Evolutionary conservation across 78 protist species (phyloP).

Genomic region (Dictyostelium capitatum): DNA sequence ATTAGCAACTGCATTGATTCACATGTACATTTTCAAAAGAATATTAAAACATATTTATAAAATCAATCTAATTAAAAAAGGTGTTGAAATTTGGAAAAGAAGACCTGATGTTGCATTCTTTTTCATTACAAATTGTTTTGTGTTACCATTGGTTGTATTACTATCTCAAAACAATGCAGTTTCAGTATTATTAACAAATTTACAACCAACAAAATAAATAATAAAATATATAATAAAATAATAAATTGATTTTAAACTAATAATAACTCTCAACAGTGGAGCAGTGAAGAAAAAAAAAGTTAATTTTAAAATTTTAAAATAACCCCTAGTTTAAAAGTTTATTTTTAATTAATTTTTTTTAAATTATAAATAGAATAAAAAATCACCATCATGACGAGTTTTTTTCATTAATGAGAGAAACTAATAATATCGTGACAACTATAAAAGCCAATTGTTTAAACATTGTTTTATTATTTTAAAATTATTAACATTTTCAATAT

Average conservation of each 20-base stretch:
- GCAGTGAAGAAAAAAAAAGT: too few relatives aligned
- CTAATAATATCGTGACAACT: too few relatives aligned
- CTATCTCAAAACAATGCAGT: slow-evolving; percentile 58
- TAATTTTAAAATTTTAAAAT: too few relatives aligned
- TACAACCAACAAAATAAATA: neutral
- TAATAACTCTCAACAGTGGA: too few relatives aligned
- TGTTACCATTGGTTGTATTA: slow-evolving; percentile 51
- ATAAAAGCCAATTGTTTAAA: too few relatives aligned
- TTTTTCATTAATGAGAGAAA: too few relatives aligned
- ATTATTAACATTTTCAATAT: too few relatives aligned
- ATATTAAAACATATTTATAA: slow-evolving; percentile 13
- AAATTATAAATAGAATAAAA: too few relatives aligned
- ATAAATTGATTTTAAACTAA: neutral
- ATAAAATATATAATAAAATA: neutral
- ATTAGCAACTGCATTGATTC: slow-evolving; percentile 15
- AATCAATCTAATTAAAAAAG: slow-evolving; percentile 20
- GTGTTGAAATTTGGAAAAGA: slow-evolving; percentile 40
- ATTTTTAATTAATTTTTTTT: too few relatives aligned
- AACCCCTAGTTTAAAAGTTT: too few relatives aligned
- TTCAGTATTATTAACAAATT: slow-evolving; percentile 14
- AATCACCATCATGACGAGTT: too few relatives aligned
- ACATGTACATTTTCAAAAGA: slow-evolving; percentile 21
- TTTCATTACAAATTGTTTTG: slow-evolving; percentile 57
- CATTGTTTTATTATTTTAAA: neutral
- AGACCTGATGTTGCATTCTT: slow-evolving; percentile 64